Base-by-base conservation (phyloP, 371 early-diverging fungal genomes). In the Mucor saturninus region DNA sequence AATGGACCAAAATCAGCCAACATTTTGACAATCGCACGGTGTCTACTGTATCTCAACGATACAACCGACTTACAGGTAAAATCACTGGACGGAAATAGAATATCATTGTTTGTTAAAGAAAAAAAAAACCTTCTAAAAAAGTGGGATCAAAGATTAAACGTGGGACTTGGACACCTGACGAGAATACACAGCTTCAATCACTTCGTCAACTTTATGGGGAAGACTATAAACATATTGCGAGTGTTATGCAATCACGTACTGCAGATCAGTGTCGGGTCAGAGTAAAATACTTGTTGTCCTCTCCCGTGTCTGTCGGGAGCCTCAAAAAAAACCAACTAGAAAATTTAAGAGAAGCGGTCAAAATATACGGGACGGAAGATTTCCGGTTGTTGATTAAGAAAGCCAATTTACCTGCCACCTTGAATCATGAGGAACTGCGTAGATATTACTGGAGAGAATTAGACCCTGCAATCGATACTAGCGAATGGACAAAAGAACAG, bases 391-490 rank as follows among this genome's bases (percentile, higher is more conserved):
- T 55, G 2, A 4, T 29, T 26, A 40, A 28, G 28, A 30, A 35
- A 10, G n/a, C 42, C 5, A 14, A 29, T 13, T 42, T 38, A 40
- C 39, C 39, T 4, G 13, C 8, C 13, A 40, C 28, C 28, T 5
- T 35, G 8, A 8, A 4, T 10, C 28, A 11, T 2, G 7, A 26
- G 2, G 42, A 28, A 29, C 42, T 28, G 29, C 31, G 31, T 5
- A 42, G 40, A 21, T 55, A 42, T 32, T 60, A 60, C 52, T 5
- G 40, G 10, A 51, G 40, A 29, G 52, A 60, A 60, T 30, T 60
- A 26, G 61, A 60, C 21, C 61, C 61, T 38, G n/a, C 15, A 29
- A 39, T 60, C 21, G 30, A 29, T 29, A 21, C 11, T 9, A 26
- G 14, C 5, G 37, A n/a, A 3, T 60, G 61, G 61, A 21, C 52